Base-by-base conservation (phyloP, 208 protist species). In the Trypanosoma cruzi region DNA sequence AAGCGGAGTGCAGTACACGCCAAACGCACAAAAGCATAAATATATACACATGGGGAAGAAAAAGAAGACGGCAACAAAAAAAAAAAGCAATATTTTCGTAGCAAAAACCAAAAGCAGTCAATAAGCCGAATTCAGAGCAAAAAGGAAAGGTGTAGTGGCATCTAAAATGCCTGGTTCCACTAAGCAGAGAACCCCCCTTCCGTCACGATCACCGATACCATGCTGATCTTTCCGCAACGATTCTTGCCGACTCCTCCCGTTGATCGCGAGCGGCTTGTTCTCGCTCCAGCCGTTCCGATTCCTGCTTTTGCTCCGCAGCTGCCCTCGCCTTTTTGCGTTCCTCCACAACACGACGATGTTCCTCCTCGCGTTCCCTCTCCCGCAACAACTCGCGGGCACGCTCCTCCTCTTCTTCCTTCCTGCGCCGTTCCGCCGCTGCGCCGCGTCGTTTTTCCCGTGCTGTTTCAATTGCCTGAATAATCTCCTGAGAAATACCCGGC, bases 301-400 rank as follows among this genome's bases (percentile, higher is more conserved):
- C 83, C 24, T 70, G 73, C 55, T 24, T 16, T 52, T 64, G 57
- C 40, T 54, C 56, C 16, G 48, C 71, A 26, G 40, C 64, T n/a
- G 60, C 70, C 66, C 71, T 5, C 64, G 68, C 56, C 61, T 34
- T 68, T 48, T 58, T 46, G 52, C 69, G 79, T 62, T 92, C 79
- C 67, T 87, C 69, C 54, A 93, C 84, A 18, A 88, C 18, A 46
- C 68, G 62, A 4, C 61, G 57, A 55, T 85, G 82, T 36, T 80
- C 86, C 36, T 73, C 79, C 31, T 78, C 90, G 0, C 87, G 78
- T 61, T 85, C 80, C n/a, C 50, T 62, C 54, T 91, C 86, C 13
- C 84, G 73, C 56, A 76, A 63, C 24, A 67, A 65, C 68, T 95
- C 85, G 42, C 80, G 77, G 40, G 58, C 40, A 0, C 82, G 77